Conservation (phyloP, 1,139 yeast genomes). For the Pichia sp. region DNA sequence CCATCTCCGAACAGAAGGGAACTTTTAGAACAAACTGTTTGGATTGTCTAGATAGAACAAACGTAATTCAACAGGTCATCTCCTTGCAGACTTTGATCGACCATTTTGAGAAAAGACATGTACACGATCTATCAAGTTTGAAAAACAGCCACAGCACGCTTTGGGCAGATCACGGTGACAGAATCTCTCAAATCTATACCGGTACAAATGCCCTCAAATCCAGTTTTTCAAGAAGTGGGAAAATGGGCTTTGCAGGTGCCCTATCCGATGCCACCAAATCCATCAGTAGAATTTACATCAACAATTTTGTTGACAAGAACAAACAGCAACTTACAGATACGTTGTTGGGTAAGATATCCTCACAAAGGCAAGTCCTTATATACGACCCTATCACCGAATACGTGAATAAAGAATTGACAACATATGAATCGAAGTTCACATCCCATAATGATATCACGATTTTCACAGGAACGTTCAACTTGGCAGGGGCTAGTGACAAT, state of each 20-base stretch:
- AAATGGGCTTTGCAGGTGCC: constrained; percentile 95
- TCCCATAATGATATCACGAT: constrained; percentile 55
- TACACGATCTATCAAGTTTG: constrained; percentile 43
- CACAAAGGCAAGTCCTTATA: constrained; percentile 64
- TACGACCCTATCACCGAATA: constrained; percentile 87
- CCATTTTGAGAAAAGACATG: constrained; percentile 46
- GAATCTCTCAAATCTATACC: constrained; percentile 91
- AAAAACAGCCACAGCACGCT: constrained; percentile 67
- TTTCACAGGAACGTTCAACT: constrained; percentile 83
- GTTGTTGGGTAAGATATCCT: constrained; percentile 72
- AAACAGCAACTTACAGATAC: constrained; percentile 86
- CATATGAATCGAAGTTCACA: constrained; percentile 54
- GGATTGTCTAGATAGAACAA: constrained; percentile 93
- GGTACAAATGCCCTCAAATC: constrained; percentile 96
- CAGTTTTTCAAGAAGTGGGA: constrained; percentile 88
- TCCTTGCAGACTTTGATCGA: constrained; percentile 62
- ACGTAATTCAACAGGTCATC: constrained; percentile 84
- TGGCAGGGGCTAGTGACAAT: constrained; percentile 63
- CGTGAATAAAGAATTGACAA: constrained; percentile 57
- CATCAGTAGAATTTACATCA: constrained; percentile 90
- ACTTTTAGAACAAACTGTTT: constrained; percentile 88
- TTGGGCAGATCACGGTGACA: constrained; percentile 99
- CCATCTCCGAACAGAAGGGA: constrained; percentile 72
- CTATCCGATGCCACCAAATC: constrained; percentile 94
- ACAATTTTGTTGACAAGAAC: constrained; percentile 88